Base-by-base conservation (phyloP, 306 rosid genomes). In the Malus orientalis region DNA sequence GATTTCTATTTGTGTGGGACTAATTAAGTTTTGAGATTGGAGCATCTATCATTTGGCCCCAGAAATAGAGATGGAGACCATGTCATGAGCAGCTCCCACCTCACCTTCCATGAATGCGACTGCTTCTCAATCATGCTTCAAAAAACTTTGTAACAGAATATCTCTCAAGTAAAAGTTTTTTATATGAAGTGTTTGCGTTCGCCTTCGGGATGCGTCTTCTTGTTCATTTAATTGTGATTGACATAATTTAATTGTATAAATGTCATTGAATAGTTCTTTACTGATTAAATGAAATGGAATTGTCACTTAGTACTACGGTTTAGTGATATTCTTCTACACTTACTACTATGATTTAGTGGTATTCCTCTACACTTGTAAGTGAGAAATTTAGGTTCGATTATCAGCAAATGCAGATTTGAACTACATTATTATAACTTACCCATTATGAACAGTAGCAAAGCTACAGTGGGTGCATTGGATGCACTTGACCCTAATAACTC, bases 101-200 rank as follows among this genome's bases (percentile, higher is more conserved):
- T 57, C 74, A 68, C 70, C 51, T 66, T 55, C 38, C 74, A 23
- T 23, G 36, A 76, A 76, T 32, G 12, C 27, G 80, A 58, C 67
- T 55, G 18, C 4, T 40, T 57, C 30, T 23, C 55, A 25, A 49
- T 45, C 36, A 47, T 69, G 23, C 45, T 32, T 32, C 13, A 22
- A 32, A 64, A 8, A 64, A 61, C 38, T 20, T 55, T 2, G 20
- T 5, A 59, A 23, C 29, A n/a, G 11, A 59, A 59, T 23, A 36
- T 61, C 5, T 27, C 3, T 1, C 30, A 27, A 61, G 40, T 36
- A 36, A 14, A 61, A 27, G 5, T 0, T 23, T 27, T 27, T 61
- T 27, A 23, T 11, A 59, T 23, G 15, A 22, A 59, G 55, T 51
- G 6, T 51, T 15, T 51, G 20, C 20, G 20, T 51, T 6, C 55